phyloP scores from a whole-genome alignment of 345 rosid species.

The Eucalyptus pauciflora region DNA sequence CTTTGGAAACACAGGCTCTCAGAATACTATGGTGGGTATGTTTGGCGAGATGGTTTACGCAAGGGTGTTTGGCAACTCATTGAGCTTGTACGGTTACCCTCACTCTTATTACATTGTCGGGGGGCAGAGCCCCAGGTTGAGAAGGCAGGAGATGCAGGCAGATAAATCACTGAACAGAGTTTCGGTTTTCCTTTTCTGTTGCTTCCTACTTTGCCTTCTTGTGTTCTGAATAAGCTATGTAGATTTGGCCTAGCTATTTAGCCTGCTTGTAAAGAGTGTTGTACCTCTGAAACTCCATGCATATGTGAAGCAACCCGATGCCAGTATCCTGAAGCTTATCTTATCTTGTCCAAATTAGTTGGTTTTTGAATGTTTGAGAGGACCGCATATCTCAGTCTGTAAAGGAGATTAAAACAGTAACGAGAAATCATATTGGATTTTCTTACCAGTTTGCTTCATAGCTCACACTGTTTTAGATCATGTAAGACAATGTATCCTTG shows the following conservation, averaged over 20 bases:
- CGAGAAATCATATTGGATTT: background rate
- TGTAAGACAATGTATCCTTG: background rate
- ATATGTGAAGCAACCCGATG: background rate
- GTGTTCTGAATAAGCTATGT: slow-evolving; percentile 38
- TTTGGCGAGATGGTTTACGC: slow-evolving; percentile 73
- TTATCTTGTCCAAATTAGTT: background rate
- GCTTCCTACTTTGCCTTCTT: slow-evolving; percentile 67
- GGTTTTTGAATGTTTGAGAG: background rate
- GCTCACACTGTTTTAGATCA: background rate
- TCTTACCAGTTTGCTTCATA: background rate
- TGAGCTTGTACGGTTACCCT: slow-evolving; percentile 28
- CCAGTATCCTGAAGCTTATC: background rate
- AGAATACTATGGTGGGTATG: slow-evolving; percentile 42
- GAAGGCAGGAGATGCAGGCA: slow-evolving; percentile 64
- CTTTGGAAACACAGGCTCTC: slow-evolving; percentile 12
- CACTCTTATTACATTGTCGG: slow-evolving; percentile 25
- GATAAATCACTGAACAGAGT: slow-evolving; percentile 69
- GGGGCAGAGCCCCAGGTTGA: slow-evolving; percentile 33
- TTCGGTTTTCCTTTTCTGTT: slow-evolving; percentile 74
- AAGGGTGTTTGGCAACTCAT: slow-evolving; percentile 64
- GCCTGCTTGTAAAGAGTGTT: background rate
- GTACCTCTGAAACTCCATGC: background rate
- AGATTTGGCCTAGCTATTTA: background rate
- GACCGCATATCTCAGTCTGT: background rate
- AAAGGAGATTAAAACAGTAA: background rate